Percentiles rank a stretch among this genome's conserved stretches.
Conservation (phyloP, 2,329 filamentous ascomycete species). For the Alternaria panax region DNA sequence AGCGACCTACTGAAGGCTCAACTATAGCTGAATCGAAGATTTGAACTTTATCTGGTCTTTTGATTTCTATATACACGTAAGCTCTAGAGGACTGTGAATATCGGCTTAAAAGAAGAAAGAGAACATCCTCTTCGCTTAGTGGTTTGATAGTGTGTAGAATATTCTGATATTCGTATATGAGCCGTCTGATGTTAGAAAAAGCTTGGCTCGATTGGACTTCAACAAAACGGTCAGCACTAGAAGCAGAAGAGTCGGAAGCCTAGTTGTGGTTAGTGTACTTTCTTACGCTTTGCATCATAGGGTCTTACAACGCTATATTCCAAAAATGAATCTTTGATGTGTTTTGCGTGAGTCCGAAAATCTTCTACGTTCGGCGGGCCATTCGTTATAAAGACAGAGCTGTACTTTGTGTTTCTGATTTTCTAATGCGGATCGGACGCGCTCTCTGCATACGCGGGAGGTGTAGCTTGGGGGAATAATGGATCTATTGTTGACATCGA, state of each 20-base stretch:
- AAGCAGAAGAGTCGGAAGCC: not conserved
- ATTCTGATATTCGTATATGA: not conserved
- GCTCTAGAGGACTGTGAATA: not conserved
- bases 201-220: not conserved
- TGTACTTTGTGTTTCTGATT: not conserved
- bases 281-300: too few species aligned
- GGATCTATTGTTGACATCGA: not conserved
- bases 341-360: not conserved
- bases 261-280: not conserved
- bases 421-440: not conserved
- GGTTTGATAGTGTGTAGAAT: not conserved
- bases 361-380: not conserved
- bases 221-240: not conserved
- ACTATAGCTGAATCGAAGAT: not conserved
- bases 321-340: not conserved
- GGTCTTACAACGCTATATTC: not conserved
- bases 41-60: slow-evolving; percentile 16
- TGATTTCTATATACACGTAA: slow-evolving; percentile 3
- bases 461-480: not conserved
- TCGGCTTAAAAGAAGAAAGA: slow-evolving; percentile 4
- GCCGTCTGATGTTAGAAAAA: not conserved
- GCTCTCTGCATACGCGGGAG: not conserved
- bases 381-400: not conserved
- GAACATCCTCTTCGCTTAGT: not conserved
- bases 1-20: not conserved